Conservation (phyloP, 1,284 basidiomycete genomes). For the Kwoniella shivajii region DNA sequence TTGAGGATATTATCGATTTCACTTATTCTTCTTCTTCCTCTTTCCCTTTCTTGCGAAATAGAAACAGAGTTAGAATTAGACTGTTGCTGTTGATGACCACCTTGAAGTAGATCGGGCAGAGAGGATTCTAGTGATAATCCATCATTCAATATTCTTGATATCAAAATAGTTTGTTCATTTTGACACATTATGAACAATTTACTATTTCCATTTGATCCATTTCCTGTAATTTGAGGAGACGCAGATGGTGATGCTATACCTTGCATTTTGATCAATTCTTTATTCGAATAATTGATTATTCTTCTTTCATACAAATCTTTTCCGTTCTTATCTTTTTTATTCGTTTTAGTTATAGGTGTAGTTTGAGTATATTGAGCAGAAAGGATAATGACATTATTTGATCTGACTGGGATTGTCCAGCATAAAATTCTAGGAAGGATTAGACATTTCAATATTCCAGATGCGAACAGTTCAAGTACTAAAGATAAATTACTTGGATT, state of each 20-base stretch:
- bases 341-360: conserved; percentile 16
- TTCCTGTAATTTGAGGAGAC: conserved; percentile 48
- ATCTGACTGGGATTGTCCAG: conserved; percentile 82
- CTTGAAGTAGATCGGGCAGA: conserved; percentile 55
- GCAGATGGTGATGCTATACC: conserved; percentile 65
- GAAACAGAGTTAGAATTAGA: too few species aligned
- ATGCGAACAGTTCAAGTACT: conserved; percentile 79
- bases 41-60: too few species aligned
- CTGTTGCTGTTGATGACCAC: too few species aligned
- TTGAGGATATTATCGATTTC: background rate
- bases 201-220: too few species aligned
- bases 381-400: conserved; percentile 82
- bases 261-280: conserved; percentile 89
- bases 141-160: conserved; percentile 76
- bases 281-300: conserved; percentile 74
- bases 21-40: background rate
- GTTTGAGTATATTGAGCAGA: conserved; percentile 82
- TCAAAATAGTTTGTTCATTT: conserved; percentile 73
- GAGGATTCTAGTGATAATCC: conserved; percentile 88
- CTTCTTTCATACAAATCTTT: conserved; percentile 61
- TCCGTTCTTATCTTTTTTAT: conserved; percentile 18
- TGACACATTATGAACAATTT: conserved; percentile 86
- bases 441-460: conserved; percentile 78
- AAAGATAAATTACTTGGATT: conserved; percentile 70
- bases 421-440: conserved; percentile 79